Evolutionary conservation across 2,329 filamentous ascomycete species (phyloP).

Genomic region (Herpotrichia juniperi): DNA sequence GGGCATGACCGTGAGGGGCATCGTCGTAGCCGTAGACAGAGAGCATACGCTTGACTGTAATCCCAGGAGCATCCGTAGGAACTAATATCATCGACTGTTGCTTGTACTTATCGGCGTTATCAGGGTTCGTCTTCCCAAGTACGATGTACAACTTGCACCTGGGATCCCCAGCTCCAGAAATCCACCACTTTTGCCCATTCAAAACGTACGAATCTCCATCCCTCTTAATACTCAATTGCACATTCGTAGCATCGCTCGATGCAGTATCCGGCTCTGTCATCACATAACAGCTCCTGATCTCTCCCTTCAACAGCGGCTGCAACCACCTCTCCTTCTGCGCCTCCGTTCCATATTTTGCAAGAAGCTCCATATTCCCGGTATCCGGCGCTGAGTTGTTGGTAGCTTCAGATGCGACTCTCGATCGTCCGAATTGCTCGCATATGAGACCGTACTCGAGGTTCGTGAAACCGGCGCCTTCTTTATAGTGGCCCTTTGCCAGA

Average conservation of each 20-base stretch:
- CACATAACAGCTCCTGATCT: slow-evolving; percentile 84
- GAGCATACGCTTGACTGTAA: slow-evolving; percentile 88
- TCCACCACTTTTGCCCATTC: slow-evolving; percentile 99
- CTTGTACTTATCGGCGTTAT: slow-evolving; percentile 75
- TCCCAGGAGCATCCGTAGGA: slow-evolving; percentile 76
- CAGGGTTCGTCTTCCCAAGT: slow-evolving; percentile 86
- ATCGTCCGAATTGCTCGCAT: slow-evolving; percentile 91
- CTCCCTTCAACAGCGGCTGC: slow-evolving; percentile 76
- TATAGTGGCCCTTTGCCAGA: slow-evolving; percentile 89
- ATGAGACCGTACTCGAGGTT: slow-evolving; percentile 97
- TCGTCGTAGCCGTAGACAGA: slow-evolving; percentile 94
- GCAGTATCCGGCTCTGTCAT: slow-evolving; percentile 91
- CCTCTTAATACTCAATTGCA: slow-evolving; percentile 76
- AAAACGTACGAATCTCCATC: slow-evolving; percentile 88
- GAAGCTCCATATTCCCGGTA: slow-evolving; percentile 91
- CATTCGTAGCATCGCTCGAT: slow-evolving; percentile 88
- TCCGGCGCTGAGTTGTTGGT: slow-evolving; percentile 89
- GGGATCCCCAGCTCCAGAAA: slow-evolving; percentile 87
- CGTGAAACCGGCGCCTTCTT: slow-evolving; percentile 86
- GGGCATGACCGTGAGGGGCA: slow-evolving; percentile 94
- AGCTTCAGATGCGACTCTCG: slow-evolving; percentile 68
- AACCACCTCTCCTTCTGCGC: slow-evolving; percentile 84
- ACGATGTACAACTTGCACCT: slow-evolving; percentile 90
- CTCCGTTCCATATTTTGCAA: slow-evolving; percentile 86
- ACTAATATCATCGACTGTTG: slow-evolving; percentile 93